Evolutionary conservation across 352 stramenopile genomes (phyloP).

Genomic region (Thalassiosira ordinaria): DNA sequence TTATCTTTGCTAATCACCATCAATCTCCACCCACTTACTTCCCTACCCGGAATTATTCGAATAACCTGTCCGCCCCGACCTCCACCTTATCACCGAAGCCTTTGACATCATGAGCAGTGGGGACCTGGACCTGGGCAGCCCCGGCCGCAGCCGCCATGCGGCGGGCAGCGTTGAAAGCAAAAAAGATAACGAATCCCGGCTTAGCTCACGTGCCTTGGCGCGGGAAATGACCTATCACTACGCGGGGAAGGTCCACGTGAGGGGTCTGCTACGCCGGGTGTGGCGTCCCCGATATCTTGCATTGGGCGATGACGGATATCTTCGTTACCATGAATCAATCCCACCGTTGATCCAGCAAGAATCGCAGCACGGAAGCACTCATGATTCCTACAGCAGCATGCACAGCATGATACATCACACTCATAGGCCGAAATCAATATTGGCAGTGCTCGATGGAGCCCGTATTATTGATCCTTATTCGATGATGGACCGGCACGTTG

Average conservation of each 20-base stretch:
- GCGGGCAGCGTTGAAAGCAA: too few species aligned
- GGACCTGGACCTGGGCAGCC: too few species aligned
- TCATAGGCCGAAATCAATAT: constrained; percentile 50
- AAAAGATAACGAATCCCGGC: too few species aligned
- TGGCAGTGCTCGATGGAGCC: constrained; percentile 63
- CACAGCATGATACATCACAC: constrained; percentile 45
- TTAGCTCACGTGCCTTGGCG: too few species aligned
- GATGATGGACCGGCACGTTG: constrained; percentile 78
- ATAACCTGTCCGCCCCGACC: too few species aligned
- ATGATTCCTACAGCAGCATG: constrained; percentile 21
- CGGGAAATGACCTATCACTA: too few species aligned
- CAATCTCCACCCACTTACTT: too few species aligned
- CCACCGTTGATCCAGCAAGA: constrained; percentile 42
- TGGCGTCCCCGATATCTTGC: constrained; percentile 82
- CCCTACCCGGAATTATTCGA: too few species aligned
- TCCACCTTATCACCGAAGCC: too few species aligned
- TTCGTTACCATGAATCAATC: constrained; percentile 83
- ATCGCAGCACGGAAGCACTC: background rate
- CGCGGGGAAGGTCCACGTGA: constrained; percentile 66
- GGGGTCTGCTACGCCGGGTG: constrained; percentile 77
- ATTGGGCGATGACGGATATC: constrained; percentile 72
- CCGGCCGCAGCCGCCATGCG: too few species aligned
- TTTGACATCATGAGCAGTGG: too few species aligned
- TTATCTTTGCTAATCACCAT: too few species aligned
- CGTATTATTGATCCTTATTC: constrained; percentile 81